A percentile compares a stretch with the other conserved stretches of the same genome.
These are phyloP conservation scores for Kwoniella pini DNA, from an alignment of 768 basidiomycete genomes.

Conservation along the genomic window DNA sequence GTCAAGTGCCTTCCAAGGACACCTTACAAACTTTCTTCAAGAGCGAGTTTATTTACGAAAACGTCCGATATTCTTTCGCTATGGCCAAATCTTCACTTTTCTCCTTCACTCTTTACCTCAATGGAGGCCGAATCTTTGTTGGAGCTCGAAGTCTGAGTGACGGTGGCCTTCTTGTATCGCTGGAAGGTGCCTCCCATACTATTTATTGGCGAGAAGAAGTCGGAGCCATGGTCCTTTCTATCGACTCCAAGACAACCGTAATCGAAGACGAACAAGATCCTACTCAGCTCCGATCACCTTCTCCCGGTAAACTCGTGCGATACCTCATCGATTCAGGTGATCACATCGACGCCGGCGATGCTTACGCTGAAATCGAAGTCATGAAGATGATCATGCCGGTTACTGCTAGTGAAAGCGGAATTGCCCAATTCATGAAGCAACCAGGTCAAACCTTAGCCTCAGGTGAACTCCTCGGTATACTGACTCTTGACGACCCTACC, in stretches of 20 bases:
- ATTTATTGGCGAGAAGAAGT: slow-evolving; percentile 99
- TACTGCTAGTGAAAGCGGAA: slow-evolving; percentile 88
- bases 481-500: slow-evolving; percentile 91
- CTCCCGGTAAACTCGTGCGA: slow-evolving; percentile 92
- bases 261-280: slow-evolving; percentile 99
- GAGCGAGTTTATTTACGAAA: slow-evolving; percentile 97
- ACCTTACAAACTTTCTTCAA: slow-evolving; percentile 94
- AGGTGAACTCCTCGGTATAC: slow-evolving; percentile 94
- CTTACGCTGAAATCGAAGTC: slow-evolving; percentile 94
- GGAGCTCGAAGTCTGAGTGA: slow-evolving; percentile 91
- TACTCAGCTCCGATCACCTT: slow-evolving; percentile 91
- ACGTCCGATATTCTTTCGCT: slow-evolving; percentile 91
- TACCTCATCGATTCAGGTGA: slow-evolving; percentile 96
- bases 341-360: slow-evolving; percentile 92
- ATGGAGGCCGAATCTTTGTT: slow-evolving; percentile 88
- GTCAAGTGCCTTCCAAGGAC: slow-evolving; percentile 93
- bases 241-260: slow-evolving; percentile 96
- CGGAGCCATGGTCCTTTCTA: slow-evolving; percentile 77
- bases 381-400: slow-evolving; percentile 99
- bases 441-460: slow-evolving; percentile 95
- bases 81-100: slow-evolving; percentile 85
- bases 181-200: slow-evolving; percentile 94
- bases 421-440: slow-evolving; percentile 94
- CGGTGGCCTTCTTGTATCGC: slow-evolving; percentile 84
- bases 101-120: slow-evolving; percentile 91